These are phyloP conservation scores for Clitopilus passeckerianus DNA, from an alignment of 768 basidiomycete genomes.

Conservation along the genomic window DNA sequence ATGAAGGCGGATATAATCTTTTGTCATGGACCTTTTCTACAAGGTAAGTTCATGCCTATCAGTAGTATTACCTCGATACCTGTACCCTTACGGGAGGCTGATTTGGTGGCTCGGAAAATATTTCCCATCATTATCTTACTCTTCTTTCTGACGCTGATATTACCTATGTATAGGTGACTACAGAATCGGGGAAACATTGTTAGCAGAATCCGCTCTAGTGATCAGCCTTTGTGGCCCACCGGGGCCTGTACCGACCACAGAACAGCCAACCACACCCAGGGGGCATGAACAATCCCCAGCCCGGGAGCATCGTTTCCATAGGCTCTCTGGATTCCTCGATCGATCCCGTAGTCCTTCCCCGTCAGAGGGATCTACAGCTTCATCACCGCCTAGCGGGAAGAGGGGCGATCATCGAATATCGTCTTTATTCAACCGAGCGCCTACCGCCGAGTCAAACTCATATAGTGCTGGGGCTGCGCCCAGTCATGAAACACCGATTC, in stretches of 20 bases:
- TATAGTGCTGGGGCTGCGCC: neutral
- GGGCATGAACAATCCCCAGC: constrained; percentile 7
- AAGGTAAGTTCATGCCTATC: constrained; percentile 15
- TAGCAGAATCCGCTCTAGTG: constrained; percentile 48
- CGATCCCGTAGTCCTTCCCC: constrained; percentile 15
- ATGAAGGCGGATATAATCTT: constrained; percentile 66
- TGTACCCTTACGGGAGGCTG: too few species aligned
- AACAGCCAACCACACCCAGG: constrained; percentile 4
- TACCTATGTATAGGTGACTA: constrained; percentile 46
- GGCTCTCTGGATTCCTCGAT: constrained; percentile 20
- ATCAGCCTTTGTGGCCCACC: constrained; percentile 39
- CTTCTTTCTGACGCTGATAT: too few species aligned
- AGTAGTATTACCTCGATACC: too few species aligned
- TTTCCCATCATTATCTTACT: too few species aligned
- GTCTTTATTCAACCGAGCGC: constrained; percentile 38
- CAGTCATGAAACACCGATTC: neutral
- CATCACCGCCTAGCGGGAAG: neutral
- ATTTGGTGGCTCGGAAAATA: too few species aligned
- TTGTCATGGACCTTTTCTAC: constrained; percentile 60
- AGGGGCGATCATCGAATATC: constrained; percentile 20
- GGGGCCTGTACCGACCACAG: constrained; percentile 11
- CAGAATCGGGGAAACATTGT: constrained; percentile 49
- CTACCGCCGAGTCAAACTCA: constrained; percentile 40
- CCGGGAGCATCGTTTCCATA: constrained; percentile 1
- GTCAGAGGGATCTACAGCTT: neutral